Evolutionary conservation across 257 asterid species (phyloP).

Genomic region (Rubia yunnanensis): DNA sequence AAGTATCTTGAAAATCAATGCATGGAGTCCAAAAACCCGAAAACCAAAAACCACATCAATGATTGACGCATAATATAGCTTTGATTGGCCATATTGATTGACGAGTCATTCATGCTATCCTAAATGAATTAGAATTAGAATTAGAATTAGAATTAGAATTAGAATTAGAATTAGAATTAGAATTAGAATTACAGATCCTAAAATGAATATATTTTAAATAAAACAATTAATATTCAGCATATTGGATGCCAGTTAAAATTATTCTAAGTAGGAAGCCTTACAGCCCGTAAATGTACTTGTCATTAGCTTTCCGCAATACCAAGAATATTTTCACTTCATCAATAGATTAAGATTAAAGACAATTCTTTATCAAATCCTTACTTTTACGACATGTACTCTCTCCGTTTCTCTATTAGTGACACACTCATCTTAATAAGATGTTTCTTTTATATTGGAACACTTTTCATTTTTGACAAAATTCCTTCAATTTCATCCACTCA

Average conservation of each 20-base stretch:
- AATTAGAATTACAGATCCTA: neutral
- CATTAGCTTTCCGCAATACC: constrained; percentile 29
- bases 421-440: too few relatives aligned
- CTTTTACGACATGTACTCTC: neutral
- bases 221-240: neutral
- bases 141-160: neutral
- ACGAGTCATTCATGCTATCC: constrained; percentile 11
- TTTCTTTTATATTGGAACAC: too few relatives aligned
- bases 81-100: constrained; percentile 2
- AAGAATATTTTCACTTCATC: constrained; percentile 22
- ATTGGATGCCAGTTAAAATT: constrained; percentile 15
- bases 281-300: constrained; percentile 34
- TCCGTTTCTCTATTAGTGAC: too few relatives aligned
- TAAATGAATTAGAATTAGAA: constrained; percentile 13
- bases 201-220: neutral
- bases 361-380: constrained; percentile 11
- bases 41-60: constrained; percentile 12
- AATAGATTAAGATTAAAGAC: constrained; percentile 13
- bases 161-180: constrained; percentile 14
- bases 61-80: constrained; percentile 15
- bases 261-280: constrained; percentile 23
- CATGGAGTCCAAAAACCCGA: neutral
- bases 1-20: constrained; percentile 8
- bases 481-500: too few relatives aligned
- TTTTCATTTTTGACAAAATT: too few relatives aligned